phyloP scores from a whole-genome alignment of 331 rosid genomes.

The Telfairia occidentalis region DNA sequence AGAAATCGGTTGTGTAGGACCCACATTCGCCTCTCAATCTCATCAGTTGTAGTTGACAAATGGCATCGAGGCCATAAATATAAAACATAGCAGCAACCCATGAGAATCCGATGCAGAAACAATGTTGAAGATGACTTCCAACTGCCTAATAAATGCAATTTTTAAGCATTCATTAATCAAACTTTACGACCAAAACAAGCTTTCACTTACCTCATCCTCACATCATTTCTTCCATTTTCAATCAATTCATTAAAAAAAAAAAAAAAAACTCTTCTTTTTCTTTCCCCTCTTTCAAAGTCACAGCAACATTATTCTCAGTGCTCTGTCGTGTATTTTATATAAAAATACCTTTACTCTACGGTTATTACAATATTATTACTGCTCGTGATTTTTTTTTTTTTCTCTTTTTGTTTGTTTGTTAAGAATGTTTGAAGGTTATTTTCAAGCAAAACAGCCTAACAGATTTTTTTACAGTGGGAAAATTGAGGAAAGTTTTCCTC shows the following conservation, averaged over 20 bases:
- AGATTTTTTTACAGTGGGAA: background rate
- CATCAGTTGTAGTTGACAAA: constrained; percentile 12
- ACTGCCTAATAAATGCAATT: constrained; percentile 33
- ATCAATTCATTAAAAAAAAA: constrained; percentile 17
- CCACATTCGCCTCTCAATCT: constrained; percentile 26
- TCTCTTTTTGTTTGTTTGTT: background rate
- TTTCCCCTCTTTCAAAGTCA: constrained; percentile 14
- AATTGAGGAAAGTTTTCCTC: background rate
- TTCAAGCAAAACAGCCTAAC: background rate
- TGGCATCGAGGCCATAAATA: constrained; percentile 18
- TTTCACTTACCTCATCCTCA: constrained; percentile 27
- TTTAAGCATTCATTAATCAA: constrained; percentile 17
- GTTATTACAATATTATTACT: background rate
- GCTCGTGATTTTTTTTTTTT: background rate
- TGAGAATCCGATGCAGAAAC: constrained; percentile 37
- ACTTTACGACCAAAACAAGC: constrained; percentile 24
- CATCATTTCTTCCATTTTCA: constrained; percentile 27
- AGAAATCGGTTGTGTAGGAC: constrained; percentile 16
- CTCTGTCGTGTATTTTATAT: background rate
- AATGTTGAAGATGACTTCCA: constrained; percentile 47
- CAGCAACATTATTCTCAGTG: constrained; percentile 16
- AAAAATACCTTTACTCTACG: background rate
- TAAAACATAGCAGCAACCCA: constrained; percentile 24
- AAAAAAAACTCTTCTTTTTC: background rate
- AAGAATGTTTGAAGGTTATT: background rate